Evolutionary conservation across 2,329 filamentous ascomycete species (phyloP).

Genomic region (Fusarium sacchari): DNA sequence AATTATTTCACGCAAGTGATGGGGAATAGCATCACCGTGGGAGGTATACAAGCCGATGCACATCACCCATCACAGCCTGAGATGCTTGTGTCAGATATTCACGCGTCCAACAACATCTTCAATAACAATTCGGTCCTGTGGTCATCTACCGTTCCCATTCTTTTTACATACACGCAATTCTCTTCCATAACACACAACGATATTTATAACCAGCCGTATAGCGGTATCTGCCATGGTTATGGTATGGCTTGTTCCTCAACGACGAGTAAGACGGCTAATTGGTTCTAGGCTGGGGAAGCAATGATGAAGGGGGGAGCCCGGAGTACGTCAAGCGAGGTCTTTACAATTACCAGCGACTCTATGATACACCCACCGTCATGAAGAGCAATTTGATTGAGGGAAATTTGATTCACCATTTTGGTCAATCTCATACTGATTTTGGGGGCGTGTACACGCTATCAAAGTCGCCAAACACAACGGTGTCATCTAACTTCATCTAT

Average conservation of each 20-base stretch:
- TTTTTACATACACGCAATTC: not conserved
- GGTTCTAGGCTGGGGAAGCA: not conserved
- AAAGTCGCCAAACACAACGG: not conserved
- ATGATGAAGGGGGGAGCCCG: not conserved
- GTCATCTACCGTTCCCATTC: slow-evolving; percentile 2
- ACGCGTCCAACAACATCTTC: slow-evolving; percentile 1
- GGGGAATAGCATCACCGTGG: slow-evolving; percentile 2
- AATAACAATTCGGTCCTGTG: slow-evolving; percentile 9
- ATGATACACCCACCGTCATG: not conserved
- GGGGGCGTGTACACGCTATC: slow-evolving; percentile 4
- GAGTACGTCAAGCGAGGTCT: not conserved
- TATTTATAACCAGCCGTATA: slow-evolving; percentile 5
- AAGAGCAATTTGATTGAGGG: not conserved
- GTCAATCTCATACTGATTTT: slow-evolving; percentile 3
- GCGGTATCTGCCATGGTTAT: slow-evolving; percentile 4
- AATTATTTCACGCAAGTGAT: slow-evolving; percentile 3
- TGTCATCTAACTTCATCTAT: slow-evolving; percentile 2
- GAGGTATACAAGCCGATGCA: slow-evolving; percentile 4
- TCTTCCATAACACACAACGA: slow-evolving; percentile 3
- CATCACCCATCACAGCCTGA: not conserved
- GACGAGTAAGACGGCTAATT: not conserved
- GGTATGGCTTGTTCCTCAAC: not conserved
- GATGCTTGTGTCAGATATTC: not conserved
- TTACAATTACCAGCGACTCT: not conserved
- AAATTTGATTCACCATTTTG: slow-evolving; percentile 5